Evolutionary conservation across 163 green algal species (phyloP).

Genomic region (Chlamydomonas reinhardtii): DNA sequence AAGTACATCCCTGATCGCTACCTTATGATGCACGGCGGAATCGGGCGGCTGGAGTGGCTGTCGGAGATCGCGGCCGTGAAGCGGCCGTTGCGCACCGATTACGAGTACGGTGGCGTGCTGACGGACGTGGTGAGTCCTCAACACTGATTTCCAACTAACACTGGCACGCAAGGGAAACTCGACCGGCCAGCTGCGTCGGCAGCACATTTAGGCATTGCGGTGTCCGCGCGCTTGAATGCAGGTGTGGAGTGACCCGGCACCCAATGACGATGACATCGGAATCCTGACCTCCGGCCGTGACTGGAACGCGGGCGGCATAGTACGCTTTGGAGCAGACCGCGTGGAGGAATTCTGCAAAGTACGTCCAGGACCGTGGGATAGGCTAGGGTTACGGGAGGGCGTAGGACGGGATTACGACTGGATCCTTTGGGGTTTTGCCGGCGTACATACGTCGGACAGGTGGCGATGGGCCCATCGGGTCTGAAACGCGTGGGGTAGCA

Average conservation of each 20-base stretch:
- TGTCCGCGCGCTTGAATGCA: neutral
- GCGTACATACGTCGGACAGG: too few relatives aligned
- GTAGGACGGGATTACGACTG: too few relatives aligned
- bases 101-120: neutral
- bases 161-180: too few relatives aligned
- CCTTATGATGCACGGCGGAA: slow-evolving; percentile 34
- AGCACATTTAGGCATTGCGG: too few relatives aligned
- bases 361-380: neutral
- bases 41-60: slow-evolving; percentile 12
- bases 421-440: too few relatives aligned
- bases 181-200: too few relatives aligned
- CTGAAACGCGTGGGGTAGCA: too few relatives aligned
- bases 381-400: too few relatives aligned
- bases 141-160: too few relatives aligned
- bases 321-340: slow-evolving; percentile 2
- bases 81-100: neutral
- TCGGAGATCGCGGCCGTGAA: neutral
- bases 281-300: neutral
- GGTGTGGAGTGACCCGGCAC: slow-evolving; percentile 19
- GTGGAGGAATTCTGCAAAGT: slow-evolving; percentile 17
- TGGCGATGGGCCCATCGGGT: too few relatives aligned
- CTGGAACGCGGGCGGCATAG: neutral
- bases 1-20: neutral
- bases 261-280: neutral
- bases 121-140: neutral